Evolutionary conservation across 2,329 filamentous ascomycete species (phyloP), one percentile per base, ranked within the genome.

Genomic region (Neurospora sp.): DNA sequence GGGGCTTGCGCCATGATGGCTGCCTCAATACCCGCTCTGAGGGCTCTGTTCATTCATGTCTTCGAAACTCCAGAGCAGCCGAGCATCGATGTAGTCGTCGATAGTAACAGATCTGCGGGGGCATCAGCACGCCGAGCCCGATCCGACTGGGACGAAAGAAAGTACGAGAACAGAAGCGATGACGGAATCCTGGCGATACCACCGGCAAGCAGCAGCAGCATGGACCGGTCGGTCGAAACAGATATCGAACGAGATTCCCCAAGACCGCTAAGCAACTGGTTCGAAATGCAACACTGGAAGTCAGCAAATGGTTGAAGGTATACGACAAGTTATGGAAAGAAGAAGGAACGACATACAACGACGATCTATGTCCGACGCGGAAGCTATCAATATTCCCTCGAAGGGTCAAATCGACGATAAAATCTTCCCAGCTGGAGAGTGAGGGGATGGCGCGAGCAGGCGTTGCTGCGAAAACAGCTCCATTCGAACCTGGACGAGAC

Each of bases 221-320:
- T 76, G 75, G 76, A 76, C 75, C 74, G 75, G 43, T 70, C 71
- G 70, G 12, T 33, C 28, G 52, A 62, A 36, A 36, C 52, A 62
- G 28, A 62, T 62, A 62, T 36, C 23, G 52, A 62, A 28, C 52
- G 28, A 36, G 52, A 62, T 17, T 4, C 28, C 28, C 15, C 52
- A 10, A n/a, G 3, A 62, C 52, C 52, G 12, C 23, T 10, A 17
- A 36, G 33, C 28, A 62, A 62, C 52, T 3, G 15, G 12, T 36
- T 62, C 28, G 52, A 62, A 17, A 62, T 62, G 52, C 17, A 62
- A 62, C 12, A 62, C 28, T 62, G 52, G 23, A 15, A 17, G 23
- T 62, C 28, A 36, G 52, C 23, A 62, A 62, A 62, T 6, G 28
- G 52, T 6, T 62, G 52, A 62, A 36, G 52, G 52, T 17, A 33